These are phyloP conservation scores for Ganoderma meredithae DNA, from an alignment of 1,284 basidiomycete genomes.

Conservation along the genomic window DNA sequence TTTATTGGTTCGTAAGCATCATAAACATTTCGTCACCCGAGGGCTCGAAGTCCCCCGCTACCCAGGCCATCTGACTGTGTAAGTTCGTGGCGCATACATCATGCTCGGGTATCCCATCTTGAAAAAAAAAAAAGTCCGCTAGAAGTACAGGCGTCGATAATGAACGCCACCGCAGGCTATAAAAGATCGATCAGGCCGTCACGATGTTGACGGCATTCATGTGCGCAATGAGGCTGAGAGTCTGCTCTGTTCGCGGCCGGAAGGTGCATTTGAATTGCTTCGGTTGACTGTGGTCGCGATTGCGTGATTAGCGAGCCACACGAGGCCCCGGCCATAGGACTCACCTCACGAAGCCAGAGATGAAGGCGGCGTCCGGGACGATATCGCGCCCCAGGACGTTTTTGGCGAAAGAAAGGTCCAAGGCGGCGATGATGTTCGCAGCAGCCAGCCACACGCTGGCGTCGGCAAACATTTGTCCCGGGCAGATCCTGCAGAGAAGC, in stretches of 20 bases:
- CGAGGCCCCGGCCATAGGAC: neutral
- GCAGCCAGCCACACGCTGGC: conserved; percentile 32
- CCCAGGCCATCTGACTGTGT: neutral
- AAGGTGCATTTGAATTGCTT: conserved; percentile 27
- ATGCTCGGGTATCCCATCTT: neutral
- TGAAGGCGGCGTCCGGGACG: conserved; percentile 28
- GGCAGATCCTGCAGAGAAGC: conserved; percentile 31
- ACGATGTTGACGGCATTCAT: conserved; percentile 24
- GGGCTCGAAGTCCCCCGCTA: neutral
- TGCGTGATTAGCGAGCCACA: neutral
- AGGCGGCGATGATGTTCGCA: conserved; percentile 36
- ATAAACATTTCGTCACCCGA: neutral
- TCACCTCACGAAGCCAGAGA: conserved; percentile 33
- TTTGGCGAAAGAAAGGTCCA: conserved; percentile 32
- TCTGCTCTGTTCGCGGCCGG: conserved; percentile 22
- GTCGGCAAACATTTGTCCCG: conserved; percentile 37
- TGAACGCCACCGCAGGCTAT: neutral
- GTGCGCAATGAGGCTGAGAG: conserved; percentile 25
- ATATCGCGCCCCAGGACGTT: conserved; percentile 29
- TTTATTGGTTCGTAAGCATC: neutral
- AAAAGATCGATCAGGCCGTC: neutral
- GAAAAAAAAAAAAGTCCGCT: neutral
- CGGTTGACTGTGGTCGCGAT: conserved; percentile 24
- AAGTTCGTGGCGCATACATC: neutral
- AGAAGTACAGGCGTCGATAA: neutral